Evolutionary conservation across 768 basidiomycete genomes (phyloP).

Genomic region (Kwoniella sp.): DNA sequence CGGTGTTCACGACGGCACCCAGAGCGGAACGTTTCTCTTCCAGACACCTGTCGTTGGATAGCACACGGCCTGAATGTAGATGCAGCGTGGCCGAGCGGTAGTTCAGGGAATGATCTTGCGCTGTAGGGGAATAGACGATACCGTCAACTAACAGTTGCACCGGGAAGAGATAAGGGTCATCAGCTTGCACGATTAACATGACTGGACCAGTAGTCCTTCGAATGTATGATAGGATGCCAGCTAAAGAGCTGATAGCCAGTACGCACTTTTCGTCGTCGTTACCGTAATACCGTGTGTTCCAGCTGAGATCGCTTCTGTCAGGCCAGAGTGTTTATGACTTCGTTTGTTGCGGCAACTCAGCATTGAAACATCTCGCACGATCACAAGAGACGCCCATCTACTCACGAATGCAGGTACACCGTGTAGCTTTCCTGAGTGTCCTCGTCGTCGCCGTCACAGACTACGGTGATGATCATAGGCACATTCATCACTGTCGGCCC

Average conservation of each 20-base stretch:
- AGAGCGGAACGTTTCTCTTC: slow-evolving; percentile 24
- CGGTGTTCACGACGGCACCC: slow-evolving; percentile 11
- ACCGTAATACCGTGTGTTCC: slow-evolving; percentile 20
- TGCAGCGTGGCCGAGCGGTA: slow-evolving; percentile 28
- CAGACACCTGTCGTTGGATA: slow-evolving; percentile 15
- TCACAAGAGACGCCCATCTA: not conserved
- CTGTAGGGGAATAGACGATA: slow-evolving; percentile 25
- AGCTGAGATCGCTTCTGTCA: slow-evolving; percentile 22
- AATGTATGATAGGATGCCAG: too few species aligned
- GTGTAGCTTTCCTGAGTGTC: slow-evolving; percentile 10
- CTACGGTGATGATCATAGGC: slow-evolving; percentile 17
- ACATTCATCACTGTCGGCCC: slow-evolving; percentile 28
- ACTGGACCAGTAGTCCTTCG: too few species aligned
- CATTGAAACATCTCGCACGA: not conserved
- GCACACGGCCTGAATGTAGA: slow-evolving; percentile 1
- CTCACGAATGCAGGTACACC: slow-evolving; percentile 32
- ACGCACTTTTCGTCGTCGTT: slow-evolving; percentile 25
- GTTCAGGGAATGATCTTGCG: slow-evolving; percentile 30
- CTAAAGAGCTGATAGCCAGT: too few species aligned
- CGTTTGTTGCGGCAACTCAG: not conserved
- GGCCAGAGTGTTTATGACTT: slow-evolving; percentile 25
- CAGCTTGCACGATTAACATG: too few species aligned
- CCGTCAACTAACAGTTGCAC: slow-evolving; percentile 25
- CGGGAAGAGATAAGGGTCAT: too few species aligned
- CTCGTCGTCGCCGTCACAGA: slow-evolving; percentile 24